Conservation (phyloP, 2,329 filamentous ascomycete species). For the Daldinia sp. region DNA sequence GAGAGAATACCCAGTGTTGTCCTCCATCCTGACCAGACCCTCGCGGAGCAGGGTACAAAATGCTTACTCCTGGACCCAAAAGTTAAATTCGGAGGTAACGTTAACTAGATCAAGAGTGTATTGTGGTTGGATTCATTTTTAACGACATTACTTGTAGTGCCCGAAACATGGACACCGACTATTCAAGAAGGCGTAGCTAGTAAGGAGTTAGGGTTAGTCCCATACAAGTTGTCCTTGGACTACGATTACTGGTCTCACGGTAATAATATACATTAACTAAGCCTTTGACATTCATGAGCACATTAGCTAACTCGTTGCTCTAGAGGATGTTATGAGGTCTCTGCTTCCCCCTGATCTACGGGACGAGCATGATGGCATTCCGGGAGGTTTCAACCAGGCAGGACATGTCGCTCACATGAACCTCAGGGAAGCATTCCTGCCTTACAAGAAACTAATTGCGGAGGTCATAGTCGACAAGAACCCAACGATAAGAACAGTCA, state of each 20-base stretch:
- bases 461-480: constrained; percentile 92
- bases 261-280: constrained; percentile 48
- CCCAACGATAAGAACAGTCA: constrained; percentile 80
- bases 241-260: constrained; percentile 90
- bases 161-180: constrained; percentile 77
- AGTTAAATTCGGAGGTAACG: constrained; percentile 61
- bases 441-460: constrained; percentile 87
- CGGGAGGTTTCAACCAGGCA: constrained; percentile 85
- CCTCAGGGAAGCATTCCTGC: constrained; percentile 80
- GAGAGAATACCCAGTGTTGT: constrained; percentile 71
- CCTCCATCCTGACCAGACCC: constrained; percentile 65
- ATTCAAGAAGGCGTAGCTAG: constrained; percentile 73
- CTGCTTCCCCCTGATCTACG: constrained; percentile 83
- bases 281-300: background rate
- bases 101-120: background rate
- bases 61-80: constrained; percentile 67
- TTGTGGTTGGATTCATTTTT: constrained; percentile 5
- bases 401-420: constrained; percentile 96
- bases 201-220: constrained; percentile 74
- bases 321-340: constrained; percentile 82
- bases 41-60: constrained; percentile 64
- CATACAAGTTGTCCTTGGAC: constrained; percentile 77
- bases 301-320: constrained; percentile 13
- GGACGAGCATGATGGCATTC: constrained; percentile 75
- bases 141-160: constrained; percentile 54